Base-by-base conservation (phyloP, 257 asterid genomes). In the Forsythia viridissima region DNA sequence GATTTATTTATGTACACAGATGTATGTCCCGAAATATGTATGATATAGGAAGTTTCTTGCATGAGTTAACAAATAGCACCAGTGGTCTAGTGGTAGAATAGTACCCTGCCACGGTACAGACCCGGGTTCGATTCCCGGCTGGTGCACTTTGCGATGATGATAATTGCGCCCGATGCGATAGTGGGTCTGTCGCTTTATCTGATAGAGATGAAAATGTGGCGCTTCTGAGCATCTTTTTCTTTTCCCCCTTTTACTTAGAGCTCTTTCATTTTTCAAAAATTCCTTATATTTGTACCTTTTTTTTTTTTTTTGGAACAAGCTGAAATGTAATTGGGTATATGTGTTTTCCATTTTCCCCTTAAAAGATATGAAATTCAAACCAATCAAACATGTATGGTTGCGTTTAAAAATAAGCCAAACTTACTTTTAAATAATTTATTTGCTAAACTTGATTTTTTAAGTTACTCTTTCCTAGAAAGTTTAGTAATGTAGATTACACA, bases 111-210 rank as follows among this genome's bases (percentile, higher is more conserved):
- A 89, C 90, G 91, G 92, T 87, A 88, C 92, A 88, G 90, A 89
- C 89, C 92, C 91, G 88, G 91, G 89, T 89, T 91, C 87, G 90
- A 88, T 88, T 89, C 92, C 91, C 91, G 89, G 92, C 91, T 86
- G 96, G 91, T 91, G 93, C 94, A 89, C 6, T 24, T 34, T 2
- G 84, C 82, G 0, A 30, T 80, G 86, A 80, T 11, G 82, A 80
- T 0, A 0, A 1, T 10, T 43, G 77, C 80, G 85, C 82, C 71
- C 0, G 1, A 10, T 10, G 37, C 55, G 79, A 74, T 10, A 46
- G 83, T 79, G 84, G 87, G 84, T 77, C 82, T 30, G 51, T 73
- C 37, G 80, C 82, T 8, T 7, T 8, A 0, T 0, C 80, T 70
- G 78, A 80, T 2, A 3, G 21, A 13, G 83, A 51, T 76, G 80